Evolutionary conservation across 169 alveolate genomes (phyloP).

Genomic region (Eimeria tenella): DNA sequence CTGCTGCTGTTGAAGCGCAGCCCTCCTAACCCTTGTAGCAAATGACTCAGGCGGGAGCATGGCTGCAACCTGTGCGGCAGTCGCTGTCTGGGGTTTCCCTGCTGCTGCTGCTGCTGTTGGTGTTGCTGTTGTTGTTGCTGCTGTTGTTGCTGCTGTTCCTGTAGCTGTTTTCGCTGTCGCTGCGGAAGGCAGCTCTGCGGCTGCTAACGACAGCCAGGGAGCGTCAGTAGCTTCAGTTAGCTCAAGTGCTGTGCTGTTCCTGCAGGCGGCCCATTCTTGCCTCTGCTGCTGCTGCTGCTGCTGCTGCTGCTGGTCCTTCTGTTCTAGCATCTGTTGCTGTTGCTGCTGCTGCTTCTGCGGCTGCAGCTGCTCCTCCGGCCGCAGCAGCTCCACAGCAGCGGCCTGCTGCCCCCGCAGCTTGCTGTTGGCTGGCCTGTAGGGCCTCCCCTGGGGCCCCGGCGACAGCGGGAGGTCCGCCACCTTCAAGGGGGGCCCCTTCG

Average conservation of each 20-base stretch:
- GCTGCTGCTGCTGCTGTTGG: not conserved
- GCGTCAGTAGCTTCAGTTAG: not conserved
- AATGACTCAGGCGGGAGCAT: not conserved
- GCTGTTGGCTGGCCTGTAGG: constrained; percentile 67
- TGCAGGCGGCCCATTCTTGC: not conserved
- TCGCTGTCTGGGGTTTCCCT: not conserved
- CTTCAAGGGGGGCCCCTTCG: constrained; percentile 38
- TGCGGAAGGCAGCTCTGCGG: not conserved
- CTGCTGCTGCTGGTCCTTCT: not conserved
- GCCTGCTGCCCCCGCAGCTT: constrained; percentile 19
- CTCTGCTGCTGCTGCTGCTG: constrained; percentile 41
- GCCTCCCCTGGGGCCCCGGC: constrained; percentile 71
- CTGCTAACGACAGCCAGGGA: not conserved
- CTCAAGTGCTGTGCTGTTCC: not conserved
- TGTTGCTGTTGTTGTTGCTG: not conserved
- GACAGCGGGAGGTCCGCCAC: constrained; percentile 43
- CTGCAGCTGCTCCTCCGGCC: not conserved
- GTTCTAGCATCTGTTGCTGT: not conserved
- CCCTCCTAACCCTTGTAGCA: constrained; percentile 8
- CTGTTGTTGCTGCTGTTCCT: not conserved
- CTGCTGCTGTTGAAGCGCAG: constrained; percentile 2
- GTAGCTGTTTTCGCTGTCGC: not conserved
- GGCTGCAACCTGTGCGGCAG: not conserved
- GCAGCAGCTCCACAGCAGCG: not conserved
- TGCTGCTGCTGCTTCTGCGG: not conserved